Percentiles rank a stretch among this genome's conserved stretches.
These are phyloP conservation scores for Colletotrichum sp. DNA, from an alignment of 2,329 filamentous ascomycete genomes.

Conservation along the genomic window DNA sequence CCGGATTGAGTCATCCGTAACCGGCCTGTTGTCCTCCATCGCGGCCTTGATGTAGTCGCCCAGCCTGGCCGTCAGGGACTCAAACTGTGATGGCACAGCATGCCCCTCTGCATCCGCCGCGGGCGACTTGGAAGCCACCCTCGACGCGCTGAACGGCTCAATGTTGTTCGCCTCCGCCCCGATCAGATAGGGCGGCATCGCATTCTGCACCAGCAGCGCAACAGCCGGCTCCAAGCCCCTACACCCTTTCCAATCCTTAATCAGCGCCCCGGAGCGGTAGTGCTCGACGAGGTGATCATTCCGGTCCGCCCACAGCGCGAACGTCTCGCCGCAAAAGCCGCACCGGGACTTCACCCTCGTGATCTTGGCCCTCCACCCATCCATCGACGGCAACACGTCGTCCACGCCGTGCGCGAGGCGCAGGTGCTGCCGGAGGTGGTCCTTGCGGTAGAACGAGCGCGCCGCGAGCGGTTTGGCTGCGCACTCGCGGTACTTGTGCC, in stretches of 20 bases:
- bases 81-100: background rate
- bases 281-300: background rate
- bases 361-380: background rate
- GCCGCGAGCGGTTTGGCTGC: background rate
- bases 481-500: background rate
- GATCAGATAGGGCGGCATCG: background rate
- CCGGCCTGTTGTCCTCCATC: background rate
- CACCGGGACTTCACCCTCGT: background rate
- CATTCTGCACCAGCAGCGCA: background rate
- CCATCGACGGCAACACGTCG: background rate
- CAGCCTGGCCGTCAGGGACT: background rate
- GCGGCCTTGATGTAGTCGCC: background rate
- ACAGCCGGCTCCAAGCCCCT: background rate
- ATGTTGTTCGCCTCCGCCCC: background rate
- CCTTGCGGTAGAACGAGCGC: background rate
- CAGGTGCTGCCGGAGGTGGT: background rate
- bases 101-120: fast-evolving
- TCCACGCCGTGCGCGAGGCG: background rate
- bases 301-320: background rate
- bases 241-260: background rate
- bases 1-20: background rate
- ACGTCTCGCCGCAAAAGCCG: background rate
- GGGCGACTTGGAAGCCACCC: background rate
- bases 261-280: background rate
- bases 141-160: background rate